Evolutionary conservation across 192 early-diverging fungal species (phyloP), one percentile per base, ranked within the genome.

Genomic region (Thamnidium elegans): DNA sequence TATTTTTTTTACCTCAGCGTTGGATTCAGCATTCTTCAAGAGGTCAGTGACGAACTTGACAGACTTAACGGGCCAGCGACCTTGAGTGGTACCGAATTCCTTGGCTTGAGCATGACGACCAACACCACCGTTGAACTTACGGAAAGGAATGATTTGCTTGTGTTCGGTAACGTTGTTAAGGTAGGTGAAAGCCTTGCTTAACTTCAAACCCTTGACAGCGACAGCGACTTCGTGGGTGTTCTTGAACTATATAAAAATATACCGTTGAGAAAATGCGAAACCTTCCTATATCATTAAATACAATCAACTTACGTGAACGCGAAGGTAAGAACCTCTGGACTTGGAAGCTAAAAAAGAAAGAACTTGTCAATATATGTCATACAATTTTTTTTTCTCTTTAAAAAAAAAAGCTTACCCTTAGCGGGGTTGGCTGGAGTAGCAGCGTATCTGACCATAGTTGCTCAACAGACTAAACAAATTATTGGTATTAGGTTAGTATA

Each of bases 41-140:
- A 98, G 89, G 61, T 88, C 90, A 56, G 90, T 78, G 63, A 98
- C 78, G 78, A 92, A 94, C 86, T 94, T 89, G 81, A 82, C 86
- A 78, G 88, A 91, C 91, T 98, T 98, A 73, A 79, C 85, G 79
- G 95, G 95, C 95, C 95, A 98, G 79, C 95, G 91, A 67, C 85
- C 93, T 71, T 86, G 85, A 58, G 93, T 89, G 51, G 86, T 83
- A 62, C 88, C 88, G 76, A 91, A 92, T 54, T 81, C 86, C 87
- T 96, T 96, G 73, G 87, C 95, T 87, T 98, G 95, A 43, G 94
- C 93, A 63, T 87, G 89, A 67, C 95, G 93, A 65, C 95, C 95
- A 58, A 94, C 88, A 85, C 95, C 95, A 55, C 94, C 92, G 76
- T 90, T 82, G 88, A 94, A 98, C 70, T 92, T 83, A 54, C 92